These are phyloP conservation scores for Linnemannia elongata DNA, from an alignment of 192 early-diverging fungal genomes.

Conservation along the genomic window DNA sequence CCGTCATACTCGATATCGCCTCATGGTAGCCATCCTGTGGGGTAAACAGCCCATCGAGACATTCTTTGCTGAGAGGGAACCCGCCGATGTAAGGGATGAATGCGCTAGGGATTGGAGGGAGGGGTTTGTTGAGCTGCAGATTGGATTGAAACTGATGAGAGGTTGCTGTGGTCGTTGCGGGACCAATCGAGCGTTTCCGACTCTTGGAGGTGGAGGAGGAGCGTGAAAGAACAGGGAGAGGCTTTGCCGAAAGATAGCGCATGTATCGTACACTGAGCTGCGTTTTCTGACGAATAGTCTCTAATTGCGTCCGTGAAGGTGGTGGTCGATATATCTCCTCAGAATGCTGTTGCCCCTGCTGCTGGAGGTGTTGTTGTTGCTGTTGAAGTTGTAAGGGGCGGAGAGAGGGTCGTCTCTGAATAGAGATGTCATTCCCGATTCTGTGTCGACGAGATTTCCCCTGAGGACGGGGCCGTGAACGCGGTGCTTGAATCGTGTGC, in stretches of 20 bases:
- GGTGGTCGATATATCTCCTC: background rate
- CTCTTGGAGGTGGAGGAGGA: background rate
- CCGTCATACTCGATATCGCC: background rate
- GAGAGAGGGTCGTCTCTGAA: background rate
- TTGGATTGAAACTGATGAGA: background rate
- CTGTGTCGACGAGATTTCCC: background rate
- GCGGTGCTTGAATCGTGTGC: background rate
- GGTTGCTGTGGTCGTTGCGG: background rate
- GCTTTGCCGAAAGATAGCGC: constrained; percentile 5
- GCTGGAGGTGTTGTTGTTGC: background rate
- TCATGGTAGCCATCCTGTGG: background rate
- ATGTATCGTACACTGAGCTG: background rate
- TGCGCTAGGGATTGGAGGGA: background rate
- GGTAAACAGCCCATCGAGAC: background rate
- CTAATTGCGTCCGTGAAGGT: background rate
- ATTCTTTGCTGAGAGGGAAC: background rate
- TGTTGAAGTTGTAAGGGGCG: background rate
- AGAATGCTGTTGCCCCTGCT: background rate
- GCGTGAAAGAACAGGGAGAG: background rate
- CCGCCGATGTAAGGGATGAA: background rate
- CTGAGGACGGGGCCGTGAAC: background rate
- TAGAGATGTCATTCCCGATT: background rate
- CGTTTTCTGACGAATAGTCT: background rate
- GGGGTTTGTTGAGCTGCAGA: constrained; percentile 11
- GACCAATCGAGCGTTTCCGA: background rate